These are phyloP conservation scores for Trichoderma pleuroti DNA, from an alignment of 2,329 filamentous ascomycete genomes.

Conservation along the genomic window DNA sequence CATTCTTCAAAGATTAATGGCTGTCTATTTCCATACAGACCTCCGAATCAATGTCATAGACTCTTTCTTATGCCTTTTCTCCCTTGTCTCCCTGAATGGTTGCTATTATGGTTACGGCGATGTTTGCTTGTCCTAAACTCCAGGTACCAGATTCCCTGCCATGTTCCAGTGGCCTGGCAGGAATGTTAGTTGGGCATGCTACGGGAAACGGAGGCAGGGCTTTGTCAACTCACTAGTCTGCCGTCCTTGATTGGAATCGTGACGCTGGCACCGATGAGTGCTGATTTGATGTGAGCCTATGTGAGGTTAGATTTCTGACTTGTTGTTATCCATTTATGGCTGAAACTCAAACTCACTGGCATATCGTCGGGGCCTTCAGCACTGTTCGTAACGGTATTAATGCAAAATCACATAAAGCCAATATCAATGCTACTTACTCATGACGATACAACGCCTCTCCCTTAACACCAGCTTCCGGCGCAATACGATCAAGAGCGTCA, in stretches of 20 bases:
- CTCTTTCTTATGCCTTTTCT: constrained; percentile 53
- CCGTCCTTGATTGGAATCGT: constrained; percentile 90
- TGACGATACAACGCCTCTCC: constrained; percentile 78
- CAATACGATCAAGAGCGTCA: constrained; percentile 87
- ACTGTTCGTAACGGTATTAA: constrained; percentile 33
- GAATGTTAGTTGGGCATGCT: not conserved
- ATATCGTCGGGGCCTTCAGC: constrained; percentile 92
- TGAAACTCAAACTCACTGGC: constrained; percentile 56
- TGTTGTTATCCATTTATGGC: not conserved
- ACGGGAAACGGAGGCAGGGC: not conserved
- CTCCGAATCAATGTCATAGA: constrained; percentile 10
- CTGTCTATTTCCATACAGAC: constrained; percentile 4
- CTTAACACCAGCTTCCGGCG: constrained; percentile 69
- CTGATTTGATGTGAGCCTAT: constrained; percentile 87
- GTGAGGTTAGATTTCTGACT: not conserved
- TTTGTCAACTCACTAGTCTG: constrained; percentile 53
- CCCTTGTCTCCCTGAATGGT: constrained; percentile 96
- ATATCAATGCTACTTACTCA: constrained; percentile 32
- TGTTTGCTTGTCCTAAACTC: constrained; percentile 81
- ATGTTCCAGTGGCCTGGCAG: constrained; percentile 58
- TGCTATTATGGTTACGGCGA: constrained; percentile 74
- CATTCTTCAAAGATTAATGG: not conserved
- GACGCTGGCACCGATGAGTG: constrained; percentile 82
- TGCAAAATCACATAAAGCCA: not conserved
- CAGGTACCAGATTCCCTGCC: constrained; percentile 91